Evolutionary conservation across 2,329 filamentous ascomycete genomes (phyloP).

Genomic region (Immersiporthe knoxdaviesiana): DNA sequence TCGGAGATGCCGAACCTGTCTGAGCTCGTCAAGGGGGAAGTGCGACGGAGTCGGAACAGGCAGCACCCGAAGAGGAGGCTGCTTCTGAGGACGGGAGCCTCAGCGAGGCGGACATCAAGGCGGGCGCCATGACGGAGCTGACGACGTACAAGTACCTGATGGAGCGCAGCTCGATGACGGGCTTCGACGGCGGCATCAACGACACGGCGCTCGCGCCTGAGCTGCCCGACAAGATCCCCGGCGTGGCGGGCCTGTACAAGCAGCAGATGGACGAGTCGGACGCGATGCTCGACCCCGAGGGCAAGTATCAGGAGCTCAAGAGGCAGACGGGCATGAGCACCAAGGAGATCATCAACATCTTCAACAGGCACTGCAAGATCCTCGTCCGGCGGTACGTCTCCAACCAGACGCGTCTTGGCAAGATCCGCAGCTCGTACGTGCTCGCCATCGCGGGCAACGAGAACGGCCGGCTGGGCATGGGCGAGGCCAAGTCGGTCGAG

Average conservation of each 20-base stretch:
- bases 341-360: constrained; percentile 55
- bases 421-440: constrained; percentile 77
- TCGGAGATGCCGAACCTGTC: constrained; percentile 31
- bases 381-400: constrained; percentile 75
- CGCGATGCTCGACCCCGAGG: constrained; percentile 53
- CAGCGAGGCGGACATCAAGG: constrained; percentile 1
- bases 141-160: constrained; percentile 40
- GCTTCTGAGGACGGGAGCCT: constrained; percentile 32
- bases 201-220: constrained; percentile 52
- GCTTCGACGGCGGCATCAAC: constrained; percentile 36
- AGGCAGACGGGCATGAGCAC: constrained; percentile 58
- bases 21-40: constrained; percentile 6
- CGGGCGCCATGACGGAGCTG: constrained; percentile 33
- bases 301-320: constrained; percentile 56
- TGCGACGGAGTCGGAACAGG: constrained; percentile 33
- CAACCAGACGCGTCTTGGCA: constrained; percentile 96
- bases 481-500: constrained; percentile 87
- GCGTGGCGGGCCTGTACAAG: constrained; percentile 57
- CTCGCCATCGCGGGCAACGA: constrained; percentile 85
- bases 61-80: constrained; percentile 32
- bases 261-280: constrained; percentile 53
- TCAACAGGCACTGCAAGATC: constrained; percentile 60
- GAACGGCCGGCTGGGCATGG: constrained; percentile 83
- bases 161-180: constrained; percentile 43
- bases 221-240: constrained; percentile 56